Evolutionary conservation across 495 filamentous ascomycete genomes (phyloP).

Genomic region (Lepidopterella palustris): DNA sequence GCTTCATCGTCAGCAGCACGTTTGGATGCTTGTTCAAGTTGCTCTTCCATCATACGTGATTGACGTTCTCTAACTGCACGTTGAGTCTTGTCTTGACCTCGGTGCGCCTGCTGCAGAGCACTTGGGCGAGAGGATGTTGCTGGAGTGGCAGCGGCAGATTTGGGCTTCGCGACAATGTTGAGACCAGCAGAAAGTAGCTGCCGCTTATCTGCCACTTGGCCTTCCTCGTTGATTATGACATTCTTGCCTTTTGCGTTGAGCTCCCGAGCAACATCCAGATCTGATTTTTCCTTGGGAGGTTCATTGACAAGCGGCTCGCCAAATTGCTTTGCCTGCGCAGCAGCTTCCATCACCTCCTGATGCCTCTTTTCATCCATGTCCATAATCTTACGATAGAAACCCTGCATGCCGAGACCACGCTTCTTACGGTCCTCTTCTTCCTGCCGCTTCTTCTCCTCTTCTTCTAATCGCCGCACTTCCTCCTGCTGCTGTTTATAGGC

Average conservation of each 20-base stretch:
- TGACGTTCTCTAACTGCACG: conserved; percentile 71
- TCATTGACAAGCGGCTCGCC: conserved; percentile 38
- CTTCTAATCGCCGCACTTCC: conserved; percentile 69
- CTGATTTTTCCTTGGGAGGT: conserved; percentile 52
- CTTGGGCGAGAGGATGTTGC: background rate
- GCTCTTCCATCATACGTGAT: conserved; percentile 78
- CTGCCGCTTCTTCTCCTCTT: conserved; percentile 68
- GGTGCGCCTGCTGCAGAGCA: conserved; percentile 6
- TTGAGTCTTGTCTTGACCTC: conserved; percentile 37
- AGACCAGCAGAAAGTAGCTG: conserved; percentile 82
- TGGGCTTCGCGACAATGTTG: conserved; percentile 66
- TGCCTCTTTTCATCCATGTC: conserved; percentile 71
- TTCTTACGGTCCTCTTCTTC: conserved; percentile 58
- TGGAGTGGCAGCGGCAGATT: conserved; percentile 28
- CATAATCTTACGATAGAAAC: conserved; percentile 79
- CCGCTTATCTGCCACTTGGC: conserved; percentile 88
- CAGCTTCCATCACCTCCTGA: conserved; percentile 58
- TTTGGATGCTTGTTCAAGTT: conserved; percentile 69
- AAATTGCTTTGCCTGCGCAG: conserved; percentile 43
- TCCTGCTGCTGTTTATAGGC: conserved; percentile 92
- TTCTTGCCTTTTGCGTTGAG: conserved; percentile 62
- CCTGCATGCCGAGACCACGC: conserved; percentile 71
- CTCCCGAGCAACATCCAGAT: conserved; percentile 64
- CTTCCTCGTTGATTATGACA: conserved; percentile 83
- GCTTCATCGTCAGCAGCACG: conserved; percentile 68